Conservation (phyloP, 2,329 filamentous ascomycete genomes). For the Plectosphaerella cucumerina region DNA sequence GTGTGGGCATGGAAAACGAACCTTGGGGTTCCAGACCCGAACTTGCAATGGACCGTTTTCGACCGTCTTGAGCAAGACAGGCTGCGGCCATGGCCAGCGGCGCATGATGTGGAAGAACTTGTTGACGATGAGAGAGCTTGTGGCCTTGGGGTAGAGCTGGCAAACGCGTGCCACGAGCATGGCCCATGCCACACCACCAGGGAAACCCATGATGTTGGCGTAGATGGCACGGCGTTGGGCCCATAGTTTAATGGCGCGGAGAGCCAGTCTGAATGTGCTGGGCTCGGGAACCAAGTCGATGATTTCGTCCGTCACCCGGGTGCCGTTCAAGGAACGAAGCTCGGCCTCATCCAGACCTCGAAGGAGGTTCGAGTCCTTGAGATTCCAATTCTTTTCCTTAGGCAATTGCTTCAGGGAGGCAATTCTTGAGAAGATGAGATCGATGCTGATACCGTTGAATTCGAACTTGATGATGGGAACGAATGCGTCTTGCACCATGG, state of each 20-base stretch:
- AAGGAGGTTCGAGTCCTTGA: constrained; percentile 80
- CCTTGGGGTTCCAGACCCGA: constrained; percentile 91
- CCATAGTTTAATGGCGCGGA: constrained; percentile 95
- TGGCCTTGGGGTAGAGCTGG: constrained; percentile 91
- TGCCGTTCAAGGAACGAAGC: constrained; percentile 87
- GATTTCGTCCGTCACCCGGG: constrained; percentile 90
- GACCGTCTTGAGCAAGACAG: constrained; percentile 85
- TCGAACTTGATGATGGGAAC: constrained; percentile 98
- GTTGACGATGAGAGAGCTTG: constrained; percentile 79
- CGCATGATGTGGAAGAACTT: constrained; percentile 94
- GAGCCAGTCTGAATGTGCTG: constrained; percentile 81
- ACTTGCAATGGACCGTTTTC: constrained; percentile 78
- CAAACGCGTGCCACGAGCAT: constrained; percentile 96
- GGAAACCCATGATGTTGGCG: constrained; percentile 93
- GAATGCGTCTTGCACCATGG: constrained; percentile 82
- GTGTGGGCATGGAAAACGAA: constrained; percentile 26
- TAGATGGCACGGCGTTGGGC: constrained; percentile 90
- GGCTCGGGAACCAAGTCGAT: constrained; percentile 82
- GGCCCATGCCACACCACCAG: constrained; percentile 95
- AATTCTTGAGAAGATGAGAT: constrained; percentile 83
- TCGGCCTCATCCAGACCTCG: constrained; percentile 84
- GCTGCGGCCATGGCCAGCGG: constrained; percentile 90
- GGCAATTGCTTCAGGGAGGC: constrained; percentile 67
- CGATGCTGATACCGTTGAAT: constrained; percentile 86
- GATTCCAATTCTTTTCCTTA: constrained; percentile 59